Base-by-base conservation (phyloP, 2,329 filamentous ascomycete genomes). In the Colletotrichum lupini region DNA sequence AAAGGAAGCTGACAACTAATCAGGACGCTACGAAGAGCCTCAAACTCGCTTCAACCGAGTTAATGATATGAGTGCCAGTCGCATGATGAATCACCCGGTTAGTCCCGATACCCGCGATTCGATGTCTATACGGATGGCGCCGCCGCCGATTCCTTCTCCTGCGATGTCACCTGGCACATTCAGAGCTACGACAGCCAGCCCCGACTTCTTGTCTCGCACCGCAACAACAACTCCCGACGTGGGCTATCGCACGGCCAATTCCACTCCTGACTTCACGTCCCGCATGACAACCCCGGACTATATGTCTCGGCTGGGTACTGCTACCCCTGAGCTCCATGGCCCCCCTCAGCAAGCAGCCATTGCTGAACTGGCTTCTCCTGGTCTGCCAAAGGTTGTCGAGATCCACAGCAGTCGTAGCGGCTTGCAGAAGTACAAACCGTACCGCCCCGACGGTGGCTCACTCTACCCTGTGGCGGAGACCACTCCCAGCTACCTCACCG, bases 311-410 rank as follows among this genome's bases (percentile, higher is more conserved):
- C 22, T 61, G 22, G 68, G 63, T n/a, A 66, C 73, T 8, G 63
- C 74, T 4, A 75, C 74, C 28, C 74, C 74, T 46, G 74, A 75
- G 59, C 37, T 75, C 42, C 73, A 75, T 5, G 73, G 69, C 16
- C 70, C 73, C 14, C 74, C 74, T 16, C 67, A 75, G 64, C 58
- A 66, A 28, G 74, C 74, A 19, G 72, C 73, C 16, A 32, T 75
- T 35, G 73, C 69, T 30, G 74, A 74, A 63, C 42, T 75, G 42
- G 69, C 68, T 32, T 75, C 72, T 5, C 74, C 68, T 3, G 74
- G 74, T 24, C 66, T 70, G 8, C 74, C 74, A 16, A 75, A 46
- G 42, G 59, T 75, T 37, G 66, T 75, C 12, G 65, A 75, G 59
- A 75, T 75, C 28, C 59, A 68, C 26, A 75, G 68, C 60, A 75